Percentiles rank a stretch among this genome's conserved stretches.
These are phyloP conservation scores for Lachancea kluyveri DNA, from an alignment of 805 yeast genomes.

Conservation along the genomic window DNA sequence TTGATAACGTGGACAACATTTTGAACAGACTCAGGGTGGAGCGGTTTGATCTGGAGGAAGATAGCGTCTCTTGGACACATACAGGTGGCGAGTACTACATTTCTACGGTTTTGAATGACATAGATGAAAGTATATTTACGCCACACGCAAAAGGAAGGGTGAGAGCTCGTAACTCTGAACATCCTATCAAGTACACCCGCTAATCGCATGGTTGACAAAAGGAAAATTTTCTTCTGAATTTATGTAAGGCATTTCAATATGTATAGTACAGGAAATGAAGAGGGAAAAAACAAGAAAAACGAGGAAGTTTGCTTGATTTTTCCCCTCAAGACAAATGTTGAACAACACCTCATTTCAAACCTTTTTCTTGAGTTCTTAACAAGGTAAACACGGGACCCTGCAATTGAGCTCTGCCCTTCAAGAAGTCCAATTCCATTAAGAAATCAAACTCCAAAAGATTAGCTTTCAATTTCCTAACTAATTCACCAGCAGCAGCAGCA, in stretches of 20 bases:
- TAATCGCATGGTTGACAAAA: too few species aligned
- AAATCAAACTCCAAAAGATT: slow-evolving; percentile 75
- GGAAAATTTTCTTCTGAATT: too few species aligned
- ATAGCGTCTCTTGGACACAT: slow-evolving; percentile 84
- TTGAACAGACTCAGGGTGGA: slow-evolving; percentile 61
- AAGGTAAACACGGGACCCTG: slow-evolving; percentile 85
- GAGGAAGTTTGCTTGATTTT: too few species aligned
- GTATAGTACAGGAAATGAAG: too few species aligned
- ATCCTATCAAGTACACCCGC: slow-evolving; percentile 22
- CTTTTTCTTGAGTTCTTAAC: slow-evolving; percentile 72
- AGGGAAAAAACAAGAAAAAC: too few species aligned
- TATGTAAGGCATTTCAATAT: too few species aligned
- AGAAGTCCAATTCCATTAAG: slow-evolving; percentile 90
- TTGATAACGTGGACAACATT: slow-evolving; percentile 46
- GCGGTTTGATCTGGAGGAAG: slow-evolving; percentile 54
- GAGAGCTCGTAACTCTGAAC: slow-evolving; percentile 13
- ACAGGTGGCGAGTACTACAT: slow-evolving; percentile 74
- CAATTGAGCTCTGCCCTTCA: slow-evolving; percentile 87
- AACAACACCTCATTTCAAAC: slow-evolving; percentile 21
- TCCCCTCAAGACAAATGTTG: background rate
- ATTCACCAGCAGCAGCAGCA: slow-evolving; percentile 88
- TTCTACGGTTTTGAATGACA: slow-evolving; percentile 50
- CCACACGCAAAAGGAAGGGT: slow-evolving; percentile 20
- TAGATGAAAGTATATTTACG: slow-evolving; percentile 29
- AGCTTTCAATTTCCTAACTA: slow-evolving; percentile 62